phyloP scores from a whole-genome alignment of 495 filamentous ascomycete genomes.

The Chaetomidium leptoderma region DNA sequence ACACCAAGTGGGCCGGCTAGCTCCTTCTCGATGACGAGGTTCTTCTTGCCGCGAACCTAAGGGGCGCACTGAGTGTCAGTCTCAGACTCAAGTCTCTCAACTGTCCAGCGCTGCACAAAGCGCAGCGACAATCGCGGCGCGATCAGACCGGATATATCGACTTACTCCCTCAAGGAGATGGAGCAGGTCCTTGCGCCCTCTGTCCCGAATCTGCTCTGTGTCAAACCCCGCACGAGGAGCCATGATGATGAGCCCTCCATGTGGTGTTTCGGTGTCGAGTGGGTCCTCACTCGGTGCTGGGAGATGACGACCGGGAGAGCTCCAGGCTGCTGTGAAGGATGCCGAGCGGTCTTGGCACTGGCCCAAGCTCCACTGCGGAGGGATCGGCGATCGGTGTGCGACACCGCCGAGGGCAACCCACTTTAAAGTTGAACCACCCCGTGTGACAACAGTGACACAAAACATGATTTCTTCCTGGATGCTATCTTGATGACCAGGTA shows the following conservation, averaged over 20 bases:
- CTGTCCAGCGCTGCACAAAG: conserved; percentile 20
- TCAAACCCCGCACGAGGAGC: conserved; percentile 71
- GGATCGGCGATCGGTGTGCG: neutral
- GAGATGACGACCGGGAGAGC: neutral
- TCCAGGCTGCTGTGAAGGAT: neutral
- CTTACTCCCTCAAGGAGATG: conserved; percentile 88
- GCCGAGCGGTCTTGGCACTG: conserved; percentile 7
- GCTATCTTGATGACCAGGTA: neutral
- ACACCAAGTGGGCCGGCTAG: conserved; percentile 85
- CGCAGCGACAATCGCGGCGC: neutral
- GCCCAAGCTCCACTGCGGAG: conserved; percentile 11
- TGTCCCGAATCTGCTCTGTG: conserved; percentile 74
- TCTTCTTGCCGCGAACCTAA: conserved; percentile 97
- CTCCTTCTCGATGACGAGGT: conserved; percentile 85
- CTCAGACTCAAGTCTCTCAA: too few species aligned
- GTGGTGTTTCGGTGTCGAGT: conserved; percentile 25
- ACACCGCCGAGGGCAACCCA: neutral
- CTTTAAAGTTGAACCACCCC: neutral
- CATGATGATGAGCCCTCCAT: conserved; percentile 51
- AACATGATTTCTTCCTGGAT: neutral
- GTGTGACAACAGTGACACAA: neutral
- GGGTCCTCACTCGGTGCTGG: conserved; percentile 1
- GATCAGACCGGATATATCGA: conserved; percentile 39
- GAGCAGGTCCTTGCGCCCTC: conserved; percentile 78
- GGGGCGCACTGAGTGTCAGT: conserved; percentile 31